Evolutionary conservation across 1,139 yeast genomes (phyloP), one percentile per base, ranked within the genome.

Genomic region (Suhomyces bokatorum): DNA sequence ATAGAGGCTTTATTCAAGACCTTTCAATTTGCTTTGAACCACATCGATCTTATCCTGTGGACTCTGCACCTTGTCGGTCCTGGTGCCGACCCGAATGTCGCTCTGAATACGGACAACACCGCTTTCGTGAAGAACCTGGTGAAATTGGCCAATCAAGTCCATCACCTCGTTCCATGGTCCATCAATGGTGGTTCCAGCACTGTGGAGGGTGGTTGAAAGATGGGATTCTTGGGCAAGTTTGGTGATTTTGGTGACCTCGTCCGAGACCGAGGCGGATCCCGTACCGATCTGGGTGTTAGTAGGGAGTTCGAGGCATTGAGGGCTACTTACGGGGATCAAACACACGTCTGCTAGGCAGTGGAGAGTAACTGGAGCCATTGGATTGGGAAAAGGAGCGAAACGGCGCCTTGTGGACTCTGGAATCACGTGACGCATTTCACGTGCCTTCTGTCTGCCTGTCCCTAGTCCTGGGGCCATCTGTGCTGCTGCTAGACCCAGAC

Each of bases 91-190:
- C 59, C 97, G 73, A 48, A 89, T 85, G 55, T 88, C 96, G 52
- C 89, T 81, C 60, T 89, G 97, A 43, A 88, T 81, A 58, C 97
- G 74, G 12, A 83, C 76, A 13, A 86, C 80, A 1, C 95, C 96
- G 17, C 68, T 69, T 6, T 68, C 69, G 58, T 89, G 97, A 40
- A 87, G 77, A 40, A 71, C 69, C 56, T 84, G 83, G 57, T 89
- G 97, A 56, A 88, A 69, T 53, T 80, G 77, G n/a, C 96, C 96
- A 55, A 89, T 85, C 44, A 87, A 67, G 27, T 73, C 79, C 80
- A 83, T 85, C 2, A 89, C 96, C 45, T 85, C 87, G 57, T 82
- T 81, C 96, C 96, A 89, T n/a, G 90, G 90, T 0, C 97, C 97
- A 56, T 86, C 87, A 57, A 88, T 85, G 5, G 96, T 87, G 9